Percentiles rank a stretch among this genome's conserved stretches.
Evolutionary conservation across 2,329 filamentous ascomycete genomes (phyloP).

Genomic region (Aspergillus sergii): DNA sequence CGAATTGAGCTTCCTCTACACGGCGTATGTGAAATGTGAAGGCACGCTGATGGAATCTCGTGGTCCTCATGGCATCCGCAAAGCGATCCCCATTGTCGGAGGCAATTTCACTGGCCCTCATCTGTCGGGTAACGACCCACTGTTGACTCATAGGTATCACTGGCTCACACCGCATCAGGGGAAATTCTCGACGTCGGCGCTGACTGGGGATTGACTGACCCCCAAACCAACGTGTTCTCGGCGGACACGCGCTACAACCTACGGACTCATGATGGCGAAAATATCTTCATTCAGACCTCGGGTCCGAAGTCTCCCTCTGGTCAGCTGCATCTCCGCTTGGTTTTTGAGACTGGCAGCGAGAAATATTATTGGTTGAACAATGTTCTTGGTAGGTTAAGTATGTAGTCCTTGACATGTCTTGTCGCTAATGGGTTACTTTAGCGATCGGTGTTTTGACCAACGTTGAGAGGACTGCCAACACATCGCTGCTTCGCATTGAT

Average conservation of each 20-base stretch:
- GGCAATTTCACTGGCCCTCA: conserved; percentile 31
- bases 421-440: background rate
- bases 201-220: conserved; percentile 28
- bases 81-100: conserved; percentile 29
- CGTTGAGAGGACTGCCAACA: conserved; percentile 10
- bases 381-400: conserved; percentile 24
- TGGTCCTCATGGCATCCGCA: conserved; percentile 24
- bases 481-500: conserved; percentile 25
- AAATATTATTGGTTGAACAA: conserved; percentile 34
- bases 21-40: conserved; percentile 26
- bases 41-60: conserved; percentile 19
- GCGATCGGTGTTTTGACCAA: conserved; percentile 26
- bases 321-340: conserved; percentile 25
- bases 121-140: conserved; percentile 16
- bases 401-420: background rate
- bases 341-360: conserved; percentile 27
- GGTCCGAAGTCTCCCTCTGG: conserved; percentile 23
- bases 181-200: conserved; percentile 29
- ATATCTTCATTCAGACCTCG: conserved; percentile 27
- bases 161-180: conserved; percentile 9
- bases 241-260: conserved; percentile 33
- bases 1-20: conserved; percentile 27
- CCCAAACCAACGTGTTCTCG: conserved; percentile 27
- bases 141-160: no score
- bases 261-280: conserved; percentile 27